phyloP scores from a whole-genome alignment of 768 basidiomycete genomes.

The Zangia roseola region DNA sequence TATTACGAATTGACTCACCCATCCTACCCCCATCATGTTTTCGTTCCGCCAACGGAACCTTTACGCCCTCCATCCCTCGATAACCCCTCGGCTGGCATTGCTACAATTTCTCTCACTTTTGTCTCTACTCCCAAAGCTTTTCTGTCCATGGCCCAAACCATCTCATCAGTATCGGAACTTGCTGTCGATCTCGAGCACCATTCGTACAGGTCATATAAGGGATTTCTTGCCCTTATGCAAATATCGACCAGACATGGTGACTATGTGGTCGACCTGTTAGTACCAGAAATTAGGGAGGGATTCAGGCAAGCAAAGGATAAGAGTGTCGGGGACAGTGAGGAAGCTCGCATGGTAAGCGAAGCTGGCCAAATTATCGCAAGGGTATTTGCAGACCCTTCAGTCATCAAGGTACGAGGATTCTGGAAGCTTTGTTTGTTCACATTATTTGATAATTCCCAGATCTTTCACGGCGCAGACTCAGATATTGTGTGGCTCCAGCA shows the following conservation, averaged over 20 bases:
- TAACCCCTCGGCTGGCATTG: constrained; percentile 34
- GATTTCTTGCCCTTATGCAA: constrained; percentile 94
- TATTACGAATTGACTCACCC: constrained; percentile 80
- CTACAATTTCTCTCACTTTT: constrained; percentile 56
- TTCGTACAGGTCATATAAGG: constrained; percentile 77
- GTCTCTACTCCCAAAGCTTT: constrained; percentile 60
- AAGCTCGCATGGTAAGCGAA: constrained; percentile 19
- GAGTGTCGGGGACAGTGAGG: constrained; percentile 5
- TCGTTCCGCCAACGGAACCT: constrained; percentile 47
- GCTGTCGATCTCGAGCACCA: constrained; percentile 97
- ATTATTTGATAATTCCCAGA: constrained; percentile 41
- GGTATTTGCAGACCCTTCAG: constrained; percentile 71
- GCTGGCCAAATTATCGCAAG: constrained; percentile 48
- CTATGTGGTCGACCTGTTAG: constrained; percentile 83
- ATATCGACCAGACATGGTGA: constrained; percentile 81
- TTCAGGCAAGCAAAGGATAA: constrained; percentile 61
- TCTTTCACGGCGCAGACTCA: constrained; percentile 92
- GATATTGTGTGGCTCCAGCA: constrained; percentile 97
- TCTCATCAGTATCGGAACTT: constrained; percentile 71
- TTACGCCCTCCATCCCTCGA: constrained; percentile 58
- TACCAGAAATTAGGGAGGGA: constrained; percentile 60
- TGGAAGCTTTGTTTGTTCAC: background rate
- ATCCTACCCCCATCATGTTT: constrained; percentile 68
- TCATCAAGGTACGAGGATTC: constrained; percentile 67
- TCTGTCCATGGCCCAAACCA: constrained; percentile 59